Conservation (phyloP, 2,329 filamentous ascomycete genomes). For the Colletotrichum sp. region DNA sequence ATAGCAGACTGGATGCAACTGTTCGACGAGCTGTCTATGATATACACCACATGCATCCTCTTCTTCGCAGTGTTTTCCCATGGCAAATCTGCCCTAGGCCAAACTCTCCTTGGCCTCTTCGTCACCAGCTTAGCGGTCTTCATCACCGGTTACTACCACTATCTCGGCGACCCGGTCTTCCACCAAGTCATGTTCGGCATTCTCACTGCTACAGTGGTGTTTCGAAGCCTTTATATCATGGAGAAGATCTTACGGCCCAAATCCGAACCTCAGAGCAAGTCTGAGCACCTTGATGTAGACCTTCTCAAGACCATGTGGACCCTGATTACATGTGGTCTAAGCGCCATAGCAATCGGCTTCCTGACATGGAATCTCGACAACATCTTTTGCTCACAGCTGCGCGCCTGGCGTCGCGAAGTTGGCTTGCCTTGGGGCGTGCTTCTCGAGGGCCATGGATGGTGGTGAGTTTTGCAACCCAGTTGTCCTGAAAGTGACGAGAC, state of each 20-base stretch:
- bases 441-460: background rate
- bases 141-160: background rate
- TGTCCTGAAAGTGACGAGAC: background rate
- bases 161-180: background rate
- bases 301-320: slow-evolving; percentile 70
- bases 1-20: slow-evolving; percentile 60
- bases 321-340: slow-evolving; percentile 63
- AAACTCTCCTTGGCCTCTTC: background rate
- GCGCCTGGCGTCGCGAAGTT: background rate
- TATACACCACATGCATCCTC: slow-evolving; percentile 62
- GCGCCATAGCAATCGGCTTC: background rate
- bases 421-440: background rate
- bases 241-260: background rate
- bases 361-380: background rate
- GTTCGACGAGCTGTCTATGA: slow-evolving; percentile 64
- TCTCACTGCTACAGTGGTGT: background rate
- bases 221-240: background rate
- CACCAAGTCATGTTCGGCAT: background rate
- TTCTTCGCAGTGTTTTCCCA: slow-evolving; percentile 75
- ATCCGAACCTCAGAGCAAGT: slow-evolving; percentile 18
- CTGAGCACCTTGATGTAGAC: slow-evolving; percentile 28
- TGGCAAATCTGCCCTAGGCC: slow-evolving; percentile 41
- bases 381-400: background rate
- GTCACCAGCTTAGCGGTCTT: background rate
- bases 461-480: background rate